Evolutionary conservation across 768 basidiomycete species (phyloP).

Genomic region (Hericium alpestre): DNA sequence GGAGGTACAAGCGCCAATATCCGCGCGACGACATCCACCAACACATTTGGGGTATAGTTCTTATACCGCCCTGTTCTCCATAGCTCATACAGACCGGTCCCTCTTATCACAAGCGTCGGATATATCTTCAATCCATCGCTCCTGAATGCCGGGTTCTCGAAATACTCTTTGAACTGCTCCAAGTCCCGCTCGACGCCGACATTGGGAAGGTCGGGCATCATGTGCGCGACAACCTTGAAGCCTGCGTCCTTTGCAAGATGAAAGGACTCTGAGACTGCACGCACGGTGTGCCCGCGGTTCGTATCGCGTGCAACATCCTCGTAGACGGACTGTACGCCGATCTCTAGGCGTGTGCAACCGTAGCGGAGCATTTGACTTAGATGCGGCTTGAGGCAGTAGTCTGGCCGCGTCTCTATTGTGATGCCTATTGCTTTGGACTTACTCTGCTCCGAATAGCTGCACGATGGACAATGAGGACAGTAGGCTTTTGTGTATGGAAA

Average conservation of each 20-base stretch:
- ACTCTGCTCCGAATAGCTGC: slow-evolving; percentile 87
- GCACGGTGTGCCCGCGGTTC: slow-evolving; percentile 97
- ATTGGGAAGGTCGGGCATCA: slow-evolving; percentile 99
- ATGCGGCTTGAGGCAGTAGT: slow-evolving; percentile 96
- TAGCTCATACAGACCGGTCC: slow-evolving; percentile 90
- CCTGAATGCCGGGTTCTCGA: slow-evolving; percentile 95
- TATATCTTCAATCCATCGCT: slow-evolving; percentile 98
- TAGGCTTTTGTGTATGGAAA: neutral
- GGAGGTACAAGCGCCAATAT: slow-evolving; percentile 95
- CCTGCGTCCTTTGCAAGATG: slow-evolving; percentile 98
- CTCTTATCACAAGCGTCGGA: slow-evolving; percentile 94
- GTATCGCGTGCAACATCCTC: slow-evolving; percentile 99
- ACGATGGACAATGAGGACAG: neutral
- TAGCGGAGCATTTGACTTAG: slow-evolving; percentile 98
- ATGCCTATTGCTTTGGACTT: slow-evolving; percentile 99
- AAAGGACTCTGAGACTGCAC: slow-evolving; percentile 92
- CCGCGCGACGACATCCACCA: slow-evolving; percentile 93
- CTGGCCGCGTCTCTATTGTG: slow-evolving; percentile 96
- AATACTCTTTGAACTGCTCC: slow-evolving; percentile 98
- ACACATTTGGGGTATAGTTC: slow-evolving; percentile 97
- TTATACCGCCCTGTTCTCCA: slow-evolving; percentile 98
- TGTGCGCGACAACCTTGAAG: slow-evolving; percentile 99
- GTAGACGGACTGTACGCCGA: slow-evolving; percentile 97
- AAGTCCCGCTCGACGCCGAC: slow-evolving; percentile 95
- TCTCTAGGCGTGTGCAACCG: slow-evolving; percentile 95